Percentiles rank a stretch among this genome's conserved stretches.
phyloP scores from a whole-genome alignment of 2,329 filamentous ascomycete species.

The Microsporum canis region DNA sequence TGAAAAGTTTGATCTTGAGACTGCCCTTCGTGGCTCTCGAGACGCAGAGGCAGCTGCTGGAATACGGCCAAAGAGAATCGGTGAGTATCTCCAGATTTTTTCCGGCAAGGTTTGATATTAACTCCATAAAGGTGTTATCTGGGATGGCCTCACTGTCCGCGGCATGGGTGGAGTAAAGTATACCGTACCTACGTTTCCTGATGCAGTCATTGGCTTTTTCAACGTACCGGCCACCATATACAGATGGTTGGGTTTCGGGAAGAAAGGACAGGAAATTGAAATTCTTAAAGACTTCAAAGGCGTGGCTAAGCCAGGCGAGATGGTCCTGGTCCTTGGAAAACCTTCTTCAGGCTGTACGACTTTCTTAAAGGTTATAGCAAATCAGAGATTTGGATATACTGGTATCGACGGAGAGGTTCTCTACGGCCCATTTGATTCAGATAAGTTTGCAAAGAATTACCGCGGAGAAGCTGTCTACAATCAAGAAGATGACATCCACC shows the following conservation, averaged over 20 bases:
- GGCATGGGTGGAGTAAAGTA: slow-evolving; percentile 65
- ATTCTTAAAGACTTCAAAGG: slow-evolving; percentile 55
- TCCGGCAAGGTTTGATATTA: background rate
- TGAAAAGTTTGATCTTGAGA: slow-evolving; percentile 64
- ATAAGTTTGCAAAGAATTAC: slow-evolving; percentile 59
- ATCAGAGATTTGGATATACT: slow-evolving; percentile 68
- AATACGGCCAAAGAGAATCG: slow-evolving; percentile 69
- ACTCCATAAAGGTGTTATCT: slow-evolving; percentile 49
- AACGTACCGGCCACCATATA: slow-evolving; percentile 58
- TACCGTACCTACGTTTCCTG: slow-evolving; percentile 62
- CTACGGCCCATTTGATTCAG: slow-evolving; percentile 62
- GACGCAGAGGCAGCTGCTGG: slow-evolving; percentile 63
- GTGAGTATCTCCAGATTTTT: slow-evolving; percentile 18
- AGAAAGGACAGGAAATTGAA: slow-evolving; percentile 59
- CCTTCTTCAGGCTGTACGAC: slow-evolving; percentile 68
- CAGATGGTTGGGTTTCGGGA: slow-evolving; percentile 50
- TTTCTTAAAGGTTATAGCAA: slow-evolving; percentile 71
- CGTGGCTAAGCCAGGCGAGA: slow-evolving; percentile 68
- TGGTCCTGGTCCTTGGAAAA: slow-evolving; percentile 71
- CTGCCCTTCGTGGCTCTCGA: slow-evolving; percentile 58
- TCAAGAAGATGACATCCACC: slow-evolving; percentile 75
- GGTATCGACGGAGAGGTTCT: slow-evolving; percentile 57
- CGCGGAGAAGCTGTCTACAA: slow-evolving; percentile 78
- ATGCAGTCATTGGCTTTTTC: slow-evolving; percentile 65
- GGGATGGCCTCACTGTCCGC: slow-evolving; percentile 65